These are phyloP conservation scores for Triangularia setosa DNA, from an alignment of 2,329 filamentous ascomycete species.

Conservation along the genomic window DNA sequence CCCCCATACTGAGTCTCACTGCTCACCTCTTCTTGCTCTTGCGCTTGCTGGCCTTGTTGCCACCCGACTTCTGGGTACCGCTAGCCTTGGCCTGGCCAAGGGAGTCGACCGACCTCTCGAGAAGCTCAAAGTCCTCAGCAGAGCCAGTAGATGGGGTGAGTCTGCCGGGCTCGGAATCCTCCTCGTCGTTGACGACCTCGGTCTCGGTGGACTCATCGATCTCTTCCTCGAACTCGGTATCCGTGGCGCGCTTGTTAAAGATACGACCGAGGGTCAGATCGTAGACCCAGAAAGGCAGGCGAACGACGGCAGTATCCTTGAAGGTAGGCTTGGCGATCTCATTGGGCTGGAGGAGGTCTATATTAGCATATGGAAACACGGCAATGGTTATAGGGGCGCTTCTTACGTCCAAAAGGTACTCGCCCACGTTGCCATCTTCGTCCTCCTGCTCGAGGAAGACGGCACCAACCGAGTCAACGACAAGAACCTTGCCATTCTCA, in stretches of 20 bases:
- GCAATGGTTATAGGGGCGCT: not conserved
- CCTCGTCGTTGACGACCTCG: conserved; percentile 37
- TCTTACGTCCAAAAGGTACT: conserved; percentile 85
- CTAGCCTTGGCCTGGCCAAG: conserved; percentile 49
- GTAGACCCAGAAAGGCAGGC: conserved; percentile 72
- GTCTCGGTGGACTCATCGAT: conserved; percentile 35
- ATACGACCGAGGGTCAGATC: conserved; percentile 50
- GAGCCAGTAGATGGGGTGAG: conserved; percentile 55
- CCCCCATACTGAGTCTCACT: not conserved
- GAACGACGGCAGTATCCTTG: conserved; percentile 76
- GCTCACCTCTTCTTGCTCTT: conserved; percentile 48
- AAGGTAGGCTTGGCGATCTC: conserved; percentile 76
- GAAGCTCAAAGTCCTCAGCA: conserved; percentile 57
- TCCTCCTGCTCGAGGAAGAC: conserved; percentile 93
- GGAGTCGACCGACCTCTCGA: conserved; percentile 58
- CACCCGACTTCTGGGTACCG: conserved; percentile 35
- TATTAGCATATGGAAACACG: conserved; percentile 1
- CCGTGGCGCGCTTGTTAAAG: conserved; percentile 34
- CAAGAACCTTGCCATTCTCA: conserved; percentile 90
- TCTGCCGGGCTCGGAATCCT: conserved; percentile 48
- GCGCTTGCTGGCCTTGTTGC: conserved; percentile 50
- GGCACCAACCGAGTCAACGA: conserved; percentile 87
- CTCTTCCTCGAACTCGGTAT: conserved; percentile 31
- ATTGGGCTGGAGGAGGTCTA: conserved; percentile 56
- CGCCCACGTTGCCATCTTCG: conserved; percentile 76